Evolutionary conservation across 371 early-diverging fungal species (phyloP).

Genomic region (Actinomucor elegans): DNA sequence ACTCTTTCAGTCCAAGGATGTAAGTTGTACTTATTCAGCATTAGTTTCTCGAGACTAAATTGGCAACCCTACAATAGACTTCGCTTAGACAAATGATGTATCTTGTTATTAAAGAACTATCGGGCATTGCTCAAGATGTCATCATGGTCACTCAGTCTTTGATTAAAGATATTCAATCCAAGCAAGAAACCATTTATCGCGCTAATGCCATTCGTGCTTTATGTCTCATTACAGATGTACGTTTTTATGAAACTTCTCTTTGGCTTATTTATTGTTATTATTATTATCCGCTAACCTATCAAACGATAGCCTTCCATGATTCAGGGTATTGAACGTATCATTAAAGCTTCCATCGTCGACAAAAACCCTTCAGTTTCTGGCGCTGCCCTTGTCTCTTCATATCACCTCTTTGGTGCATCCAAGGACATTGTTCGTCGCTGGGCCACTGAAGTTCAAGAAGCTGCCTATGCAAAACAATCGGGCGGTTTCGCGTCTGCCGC

Average conservation of each 20-base stretch:
- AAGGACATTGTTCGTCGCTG: slow-evolving; percentile 87
- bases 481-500: slow-evolving; percentile 47
- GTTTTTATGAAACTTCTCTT: background rate
- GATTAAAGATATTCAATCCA: slow-evolving; percentile 96
- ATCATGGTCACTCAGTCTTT: slow-evolving; percentile 96
- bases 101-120: slow-evolving; percentile 94
- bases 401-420: slow-evolving; percentile 81
- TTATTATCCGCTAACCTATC: no score
- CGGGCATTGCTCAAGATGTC: slow-evolving; percentile 91
- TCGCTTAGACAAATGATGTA: slow-evolving; percentile 95
- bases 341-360: slow-evolving; percentile 97
- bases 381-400: slow-evolving; percentile 91
- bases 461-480: slow-evolving; percentile 74
- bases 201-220: slow-evolving; percentile 96
- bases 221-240: slow-evolving; percentile 93
- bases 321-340: slow-evolving; percentile 92
- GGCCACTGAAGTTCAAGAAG: slow-evolving; percentile 90
- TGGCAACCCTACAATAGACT: no score
- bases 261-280: background rate
- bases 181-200: slow-evolving; percentile 85
- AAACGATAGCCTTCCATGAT: slow-evolving; percentile 94
- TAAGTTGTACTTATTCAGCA: slow-evolving; percentile 56
- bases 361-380: slow-evolving; percentile 88
- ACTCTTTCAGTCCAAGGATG: slow-evolving; percentile 96
- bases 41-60: no score